Conservation (phyloP, 805 yeast genomes). For the Saturnispora silvae region DNA sequence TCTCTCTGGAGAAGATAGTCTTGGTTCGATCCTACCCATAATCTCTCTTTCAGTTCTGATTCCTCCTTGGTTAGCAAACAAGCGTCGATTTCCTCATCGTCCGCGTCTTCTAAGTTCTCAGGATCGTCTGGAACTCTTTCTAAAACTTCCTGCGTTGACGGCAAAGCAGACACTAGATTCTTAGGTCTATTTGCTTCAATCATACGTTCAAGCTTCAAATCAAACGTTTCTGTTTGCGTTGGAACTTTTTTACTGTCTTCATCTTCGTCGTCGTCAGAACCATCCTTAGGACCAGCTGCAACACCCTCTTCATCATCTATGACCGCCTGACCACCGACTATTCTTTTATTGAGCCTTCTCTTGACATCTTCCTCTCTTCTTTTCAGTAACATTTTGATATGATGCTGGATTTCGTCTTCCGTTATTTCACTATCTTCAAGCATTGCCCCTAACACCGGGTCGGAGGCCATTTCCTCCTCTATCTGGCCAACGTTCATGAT, state of each 20-base stretch:
- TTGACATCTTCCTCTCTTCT: constrained; percentile 19
- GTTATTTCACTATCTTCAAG: constrained; percentile 35
- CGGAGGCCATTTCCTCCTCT: constrained; percentile 30
- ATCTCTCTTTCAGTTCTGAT: constrained; percentile 58
- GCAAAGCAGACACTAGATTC: constrained; percentile 42
- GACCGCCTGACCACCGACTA: constrained; percentile 7
- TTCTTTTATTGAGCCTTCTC: constrained; percentile 11
- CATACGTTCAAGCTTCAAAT: constrained; percentile 22
- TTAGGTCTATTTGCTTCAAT: constrained; percentile 40
- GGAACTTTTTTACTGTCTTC: background rate
- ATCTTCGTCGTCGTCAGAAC: constrained; percentile 1
- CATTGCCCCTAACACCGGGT: constrained; percentile 35
- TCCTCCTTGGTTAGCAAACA: constrained; percentile 61
- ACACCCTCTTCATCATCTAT: constrained; percentile 11
- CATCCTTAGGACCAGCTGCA: constrained; percentile 13
- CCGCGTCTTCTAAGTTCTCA: constrained; percentile 48
- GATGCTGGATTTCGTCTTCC: constrained; percentile 32
- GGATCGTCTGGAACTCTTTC: constrained; percentile 47
- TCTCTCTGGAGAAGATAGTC: constrained; percentile 83
- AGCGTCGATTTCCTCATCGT: constrained; percentile 66
- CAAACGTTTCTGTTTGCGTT: constrained; percentile 15
- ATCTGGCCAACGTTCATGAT: constrained; percentile 25
- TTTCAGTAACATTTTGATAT: constrained; percentile 23
- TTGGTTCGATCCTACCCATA: constrained; percentile 85
- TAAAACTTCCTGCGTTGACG: constrained; percentile 47